A percentile compares a stretch with the other conserved stretches of the same genome.
Conservation (phyloP, 768 basidiomycete genomes). For the Filobasidium floriforme region DNA sequence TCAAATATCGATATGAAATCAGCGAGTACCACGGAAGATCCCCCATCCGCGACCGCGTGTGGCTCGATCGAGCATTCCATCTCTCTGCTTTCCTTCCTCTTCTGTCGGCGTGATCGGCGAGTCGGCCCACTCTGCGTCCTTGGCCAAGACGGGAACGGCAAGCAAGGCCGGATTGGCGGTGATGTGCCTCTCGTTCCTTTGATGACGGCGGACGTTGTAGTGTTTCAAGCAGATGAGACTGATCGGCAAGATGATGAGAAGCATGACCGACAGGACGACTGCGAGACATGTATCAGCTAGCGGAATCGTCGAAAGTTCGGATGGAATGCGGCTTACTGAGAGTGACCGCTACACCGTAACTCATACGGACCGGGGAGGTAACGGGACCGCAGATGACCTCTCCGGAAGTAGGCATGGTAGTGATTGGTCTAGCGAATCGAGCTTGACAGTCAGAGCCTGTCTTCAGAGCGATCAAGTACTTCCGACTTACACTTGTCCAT, state of each 20-base stretch:
- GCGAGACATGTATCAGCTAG: background rate
- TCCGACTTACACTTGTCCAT: background rate
- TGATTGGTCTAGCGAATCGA: background rate
- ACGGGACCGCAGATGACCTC: background rate
- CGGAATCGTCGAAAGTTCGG: background rate
- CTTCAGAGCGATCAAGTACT: too few species aligned
- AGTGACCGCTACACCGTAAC: background rate
- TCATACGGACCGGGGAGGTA: background rate
- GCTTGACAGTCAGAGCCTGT: too few species aligned
- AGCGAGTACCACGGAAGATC: background rate
- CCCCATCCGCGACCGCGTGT: background rate
- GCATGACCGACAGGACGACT: background rate
- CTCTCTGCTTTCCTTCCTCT: background rate
- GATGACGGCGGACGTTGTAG: background rate
- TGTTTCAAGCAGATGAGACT: background rate
- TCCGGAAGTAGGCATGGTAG: background rate
- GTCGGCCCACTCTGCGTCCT: slow-evolving; percentile 3
- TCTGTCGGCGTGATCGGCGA: background rate
- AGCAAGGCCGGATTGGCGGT: background rate
- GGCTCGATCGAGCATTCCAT: background rate
- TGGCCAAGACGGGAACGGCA: background rate
- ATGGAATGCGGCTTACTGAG: background rate
- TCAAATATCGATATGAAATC: background rate
- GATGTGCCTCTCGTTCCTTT: background rate
- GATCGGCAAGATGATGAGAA: background rate